Base-by-base conservation (phyloP, 2,329 filamentous ascomycete species). In the Plenodomus lindquistii region DNA sequence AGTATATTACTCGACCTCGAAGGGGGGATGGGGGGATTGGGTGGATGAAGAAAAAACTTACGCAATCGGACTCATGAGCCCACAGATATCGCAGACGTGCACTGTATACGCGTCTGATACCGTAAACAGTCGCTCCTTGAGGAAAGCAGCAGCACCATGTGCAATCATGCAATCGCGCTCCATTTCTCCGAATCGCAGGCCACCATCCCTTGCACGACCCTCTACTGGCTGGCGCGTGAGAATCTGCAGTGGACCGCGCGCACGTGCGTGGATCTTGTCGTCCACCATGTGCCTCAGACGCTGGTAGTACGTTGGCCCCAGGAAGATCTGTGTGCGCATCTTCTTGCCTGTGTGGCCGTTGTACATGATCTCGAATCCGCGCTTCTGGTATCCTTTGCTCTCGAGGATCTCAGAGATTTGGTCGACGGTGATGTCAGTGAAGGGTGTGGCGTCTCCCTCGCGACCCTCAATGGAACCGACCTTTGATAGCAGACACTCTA, bases 101-200 rank as follows among this genome's bases (percentile, higher is more conserved):
- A 99, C 94, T 73, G 92, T 84, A 83, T 97, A 99, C 31, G 94
- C 93, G 78, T 99, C 94, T 44, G 91, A 96, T 42, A 99, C 94
- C 72, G 97, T 93, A 67, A 99, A 97, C 49, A 99, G 77, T 66
- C 94, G 85, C 80, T 99, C 94, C 78, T 99, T 99, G 69, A 99
- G 77, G 83, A 99, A 99, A 1, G 92, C 88, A 45, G 91, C 93
- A 3, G 95, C 94, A 71, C 94, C 94, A 73, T 99, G 95, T n/a
- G 95, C 91, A 79, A 99, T 99, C 94, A 99, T 99, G 74, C 94
- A 99, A 84, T 99, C 95, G 79, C 95, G 93, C 77, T 99, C 95
- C 94, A 99, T 99, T 81, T 99, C 94, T 86, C 94, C 94, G 85
- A 99, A 99, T 71, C 95, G 93, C 37, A 99, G 83, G 80, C 94